Percentiles rank a stretch among this genome's conserved stretches.
These are phyloP conservation scores for Clitopilus passeckerianus DNA, from an alignment of 768 basidiomycete species.

Conservation along the genomic window DNA sequence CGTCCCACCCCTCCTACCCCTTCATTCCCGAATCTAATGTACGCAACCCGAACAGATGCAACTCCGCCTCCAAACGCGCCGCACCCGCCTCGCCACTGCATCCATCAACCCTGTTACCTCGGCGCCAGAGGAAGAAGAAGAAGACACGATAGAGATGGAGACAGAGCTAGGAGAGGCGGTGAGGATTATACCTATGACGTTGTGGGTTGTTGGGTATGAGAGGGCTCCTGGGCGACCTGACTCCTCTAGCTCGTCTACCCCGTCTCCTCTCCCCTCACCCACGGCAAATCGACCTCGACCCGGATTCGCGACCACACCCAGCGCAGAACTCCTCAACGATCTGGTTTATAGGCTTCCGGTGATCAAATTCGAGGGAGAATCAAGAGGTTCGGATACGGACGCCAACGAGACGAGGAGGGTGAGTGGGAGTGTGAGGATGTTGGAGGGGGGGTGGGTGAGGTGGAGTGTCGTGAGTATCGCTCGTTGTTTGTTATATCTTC, in stretches of 20 bases:
- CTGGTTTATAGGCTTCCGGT: slow-evolving; percentile 37
- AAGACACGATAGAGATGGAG: slow-evolving; percentile 4
- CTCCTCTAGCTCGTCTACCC: too few relatives aligned
- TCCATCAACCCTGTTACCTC: too few relatives aligned
- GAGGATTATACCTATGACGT: slow-evolving; percentile 47
- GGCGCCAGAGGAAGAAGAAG: too few relatives aligned
- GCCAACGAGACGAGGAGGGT: slow-evolving; percentile 25
- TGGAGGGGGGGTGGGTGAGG: slow-evolving; percentile 42
- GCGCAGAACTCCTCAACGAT: slow-evolving; percentile 9
- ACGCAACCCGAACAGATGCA: too few relatives aligned
- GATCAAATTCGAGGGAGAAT: slow-evolving; percentile 45
- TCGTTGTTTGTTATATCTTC: background rate
- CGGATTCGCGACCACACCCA: too few relatives aligned
- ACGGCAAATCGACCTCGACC: too few relatives aligned
- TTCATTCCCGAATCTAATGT: too few relatives aligned
- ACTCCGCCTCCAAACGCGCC: too few relatives aligned
- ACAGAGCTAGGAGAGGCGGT: slow-evolving; percentile 34
- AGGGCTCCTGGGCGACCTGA: slow-evolving; percentile 18
- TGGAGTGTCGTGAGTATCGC: slow-evolving; percentile 43
- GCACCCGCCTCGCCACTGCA: too few relatives aligned
- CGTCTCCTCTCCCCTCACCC: too few relatives aligned
- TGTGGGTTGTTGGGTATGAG: slow-evolving; percentile 36
- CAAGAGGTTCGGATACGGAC: slow-evolving; percentile 30
- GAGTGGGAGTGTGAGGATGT: slow-evolving; percentile 41
- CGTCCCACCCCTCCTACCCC: background rate